Percentiles rank a stretch among this genome's conserved stretches.
These are phyloP conservation scores for Linderniella brevidens DNA, from an alignment of 257 asterid species.

Conservation along the genomic window DNA sequence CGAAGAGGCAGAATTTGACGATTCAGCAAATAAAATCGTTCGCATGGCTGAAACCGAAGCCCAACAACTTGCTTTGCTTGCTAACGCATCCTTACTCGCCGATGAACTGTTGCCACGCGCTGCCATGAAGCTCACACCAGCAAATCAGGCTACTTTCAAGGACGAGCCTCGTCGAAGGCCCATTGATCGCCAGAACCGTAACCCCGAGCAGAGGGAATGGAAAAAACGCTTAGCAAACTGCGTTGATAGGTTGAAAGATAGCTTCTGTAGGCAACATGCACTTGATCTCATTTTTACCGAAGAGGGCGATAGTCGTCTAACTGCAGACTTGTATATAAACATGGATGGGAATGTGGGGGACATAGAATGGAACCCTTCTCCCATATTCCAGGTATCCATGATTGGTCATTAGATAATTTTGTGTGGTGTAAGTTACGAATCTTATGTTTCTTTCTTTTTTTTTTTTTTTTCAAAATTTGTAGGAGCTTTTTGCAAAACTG, in stretches of 20 bases:
- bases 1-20: constrained; percentile 69
- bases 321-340: constrained; percentile 71
- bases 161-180: constrained; percentile 76
- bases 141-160: constrained; percentile 33
- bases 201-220: constrained; percentile 99
- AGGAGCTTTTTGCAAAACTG: constrained; percentile 85
- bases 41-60: constrained; percentile 94
- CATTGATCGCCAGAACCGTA: constrained; percentile 75
- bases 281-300: constrained; percentile 91
- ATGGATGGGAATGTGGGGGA: constrained; percentile 71
- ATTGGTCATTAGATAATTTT: not conserved
- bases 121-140: constrained; percentile 72
- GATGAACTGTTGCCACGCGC: constrained; percentile 97
- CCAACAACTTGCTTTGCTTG: constrained; percentile 94
- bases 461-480: constrained; percentile 12
- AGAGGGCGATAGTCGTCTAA: constrained; percentile 86
- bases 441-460: not conserved
- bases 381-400: constrained; percentile 74
- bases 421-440: not conserved
- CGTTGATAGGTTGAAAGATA: constrained; percentile 85
- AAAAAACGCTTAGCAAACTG: constrained; percentile 65
- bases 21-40: constrained; percentile 68
- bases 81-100: constrained; percentile 87
- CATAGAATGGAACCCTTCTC: constrained; percentile 88
- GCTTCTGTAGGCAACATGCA: constrained; percentile 96